These are phyloP conservation scores for Mucor irregularis DNA, from an alignment of 371 early-diverging fungal species.

Conservation along the genomic window DNA sequence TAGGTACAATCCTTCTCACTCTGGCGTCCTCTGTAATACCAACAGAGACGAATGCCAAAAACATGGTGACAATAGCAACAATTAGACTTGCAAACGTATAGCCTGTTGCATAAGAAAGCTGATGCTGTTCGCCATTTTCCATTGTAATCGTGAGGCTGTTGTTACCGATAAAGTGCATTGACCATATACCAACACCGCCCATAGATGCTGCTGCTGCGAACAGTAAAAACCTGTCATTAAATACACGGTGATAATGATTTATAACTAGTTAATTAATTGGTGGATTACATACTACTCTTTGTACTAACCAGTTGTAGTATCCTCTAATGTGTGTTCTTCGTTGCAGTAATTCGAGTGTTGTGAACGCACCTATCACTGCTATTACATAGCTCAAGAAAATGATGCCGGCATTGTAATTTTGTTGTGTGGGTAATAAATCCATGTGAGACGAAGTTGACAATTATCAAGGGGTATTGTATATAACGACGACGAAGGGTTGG, in stretches of 20 bases:
- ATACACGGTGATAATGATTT: background rate
- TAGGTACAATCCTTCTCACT: conserved; percentile 33
- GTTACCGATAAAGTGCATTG: conserved; percentile 56
- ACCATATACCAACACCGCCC: conserved; percentile 52
- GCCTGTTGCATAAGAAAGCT: conserved; percentile 38
- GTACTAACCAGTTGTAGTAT: conserved; percentile 29
- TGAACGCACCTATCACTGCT: conserved; percentile 27
- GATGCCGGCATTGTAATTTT: conserved; percentile 24
- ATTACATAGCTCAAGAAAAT: conserved; percentile 27
- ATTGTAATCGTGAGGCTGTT: conserved; percentile 34
- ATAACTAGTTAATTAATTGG: background rate
- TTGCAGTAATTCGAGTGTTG: conserved; percentile 29
- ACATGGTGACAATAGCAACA: conserved; percentile 41
- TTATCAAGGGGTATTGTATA: too few relatives aligned
- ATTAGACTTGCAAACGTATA: conserved; percentile 43
- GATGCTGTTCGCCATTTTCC: conserved; percentile 13
- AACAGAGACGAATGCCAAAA: conserved; percentile 43
- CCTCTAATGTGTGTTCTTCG: conserved; percentile 30
- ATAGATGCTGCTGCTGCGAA: conserved; percentile 37
- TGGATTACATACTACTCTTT: background rate
- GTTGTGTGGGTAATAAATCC: conserved; percentile 2
- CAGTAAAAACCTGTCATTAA: conserved; percentile 23
- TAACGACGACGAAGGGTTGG: too few relatives aligned
- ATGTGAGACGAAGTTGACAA: background rate
- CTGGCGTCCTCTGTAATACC: conserved; percentile 43